A percentile compares a stretch with the other conserved stretches of the same genome.
These are phyloP conservation scores for Russula compacta DNA, from an alignment of 768 basidiomycete species.

Conservation along the genomic window DNA sequence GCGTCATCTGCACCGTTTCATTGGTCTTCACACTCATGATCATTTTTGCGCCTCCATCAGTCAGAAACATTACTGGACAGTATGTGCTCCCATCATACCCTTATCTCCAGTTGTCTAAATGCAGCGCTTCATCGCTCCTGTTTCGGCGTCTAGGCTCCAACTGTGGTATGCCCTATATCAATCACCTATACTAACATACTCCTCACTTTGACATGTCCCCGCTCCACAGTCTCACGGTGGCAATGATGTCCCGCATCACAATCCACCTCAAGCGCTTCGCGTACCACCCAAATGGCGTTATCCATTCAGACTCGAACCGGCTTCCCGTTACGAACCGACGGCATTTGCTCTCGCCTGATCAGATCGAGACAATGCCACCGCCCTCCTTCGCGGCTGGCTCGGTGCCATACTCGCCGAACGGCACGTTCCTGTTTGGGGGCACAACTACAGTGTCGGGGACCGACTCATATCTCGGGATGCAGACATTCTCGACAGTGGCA, in stretches of 20 bases:
- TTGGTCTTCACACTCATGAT: slow-evolving; percentile 34
- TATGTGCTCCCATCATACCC: neutral
- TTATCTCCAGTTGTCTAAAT: neutral
- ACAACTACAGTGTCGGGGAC: neutral
- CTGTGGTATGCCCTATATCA: neutral
- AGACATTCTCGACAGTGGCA: neutral
- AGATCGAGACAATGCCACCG: neutral
- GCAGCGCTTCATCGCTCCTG: neutral
- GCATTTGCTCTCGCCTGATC: neutral
- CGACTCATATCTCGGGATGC: neutral
- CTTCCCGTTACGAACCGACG: neutral
- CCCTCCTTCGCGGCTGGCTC: neutral
- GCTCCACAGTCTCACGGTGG: slow-evolving; percentile 30
- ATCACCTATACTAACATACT: too few relatives aligned
- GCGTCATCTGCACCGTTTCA: slow-evolving; percentile 32
- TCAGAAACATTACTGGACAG: slow-evolving; percentile 34
- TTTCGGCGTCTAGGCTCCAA: neutral
- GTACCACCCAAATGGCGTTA: slow-evolving; percentile 23
- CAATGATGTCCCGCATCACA: slow-evolving; percentile 65
- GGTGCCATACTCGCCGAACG: neutral
- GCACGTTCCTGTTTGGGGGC: neutral
- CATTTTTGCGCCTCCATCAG: slow-evolving; percentile 21
- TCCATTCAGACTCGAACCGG: neutral
- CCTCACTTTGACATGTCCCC: neutral
- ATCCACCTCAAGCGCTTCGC: slow-evolving; percentile 34